Base-by-base conservation (phyloP, 768 basidiomycete species). In the Collybia nuda region DNA sequence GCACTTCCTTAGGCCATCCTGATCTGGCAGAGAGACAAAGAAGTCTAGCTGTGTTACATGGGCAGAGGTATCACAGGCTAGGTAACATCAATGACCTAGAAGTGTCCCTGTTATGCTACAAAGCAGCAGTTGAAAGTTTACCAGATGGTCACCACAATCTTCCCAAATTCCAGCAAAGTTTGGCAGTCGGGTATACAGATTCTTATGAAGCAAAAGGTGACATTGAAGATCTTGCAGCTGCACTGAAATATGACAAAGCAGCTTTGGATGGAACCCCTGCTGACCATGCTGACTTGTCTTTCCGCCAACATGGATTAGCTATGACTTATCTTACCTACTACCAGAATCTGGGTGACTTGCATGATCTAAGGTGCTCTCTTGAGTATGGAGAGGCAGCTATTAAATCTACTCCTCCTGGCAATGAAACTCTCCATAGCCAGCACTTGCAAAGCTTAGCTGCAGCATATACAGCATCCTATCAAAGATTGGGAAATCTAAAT, bases 361-460 rank as follows among this genome's bases (percentile, higher is more conserved):
- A 26, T 26, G 24, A 26, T 26, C 7, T 7, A 26, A 26, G 7
- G 24, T 26, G 24, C 7, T 26, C 24, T 4, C 24, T 26, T 26
- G 24, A 26, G 7, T 26, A 26, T 26, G 24, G 24, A 4, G 24
- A 26, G 7, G 24, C 24, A 26, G 24, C 24, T 26, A 7, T 26
- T 7, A 26, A 26, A 7, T 3, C 24, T 7, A 26, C 24, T 26
- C 24, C 24, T 26, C 24, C 7, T 4, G 24, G 24, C 24, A 26
- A 26, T 7, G 3, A 26, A 4, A 7, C 3, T 7, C 24, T 26
- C 24, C 24, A 26, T 7, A 26, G 24, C 7, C 24, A 26, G 24
- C 24, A 7, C 24, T 26, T 47, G 32, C 44, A 47, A 17, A 47
- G 42, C 23, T 41, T 51, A 2, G 54, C 50, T 14, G 17, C 38